A percentile compares a stretch with the other conserved stretches of the same genome.
phyloP scores from a whole-genome alignment of 2,329 filamentous ascomycete genomes.

The Didymellaceae sp. region DNA sequence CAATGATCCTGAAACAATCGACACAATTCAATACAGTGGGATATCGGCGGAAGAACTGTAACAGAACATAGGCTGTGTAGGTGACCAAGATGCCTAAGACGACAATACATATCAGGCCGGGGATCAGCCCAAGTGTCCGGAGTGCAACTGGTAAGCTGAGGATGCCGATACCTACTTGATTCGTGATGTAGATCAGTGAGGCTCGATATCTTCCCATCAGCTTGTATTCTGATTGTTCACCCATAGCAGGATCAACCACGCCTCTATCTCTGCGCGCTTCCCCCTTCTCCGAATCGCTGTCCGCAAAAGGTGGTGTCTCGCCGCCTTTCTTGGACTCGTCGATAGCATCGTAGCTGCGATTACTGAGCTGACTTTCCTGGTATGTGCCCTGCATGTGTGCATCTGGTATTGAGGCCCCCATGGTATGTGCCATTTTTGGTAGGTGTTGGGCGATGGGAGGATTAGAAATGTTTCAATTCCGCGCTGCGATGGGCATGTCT shows the following conservation, averaged over 20 bases:
- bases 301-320: not conserved
- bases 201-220: not conserved
- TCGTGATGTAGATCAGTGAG: not conserved
- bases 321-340: not conserved
- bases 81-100: not conserved
- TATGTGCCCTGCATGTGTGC: not conserved
- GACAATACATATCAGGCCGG: not conserved
- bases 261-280: not conserved
- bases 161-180: not conserved
- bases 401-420: not conserved
- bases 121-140: not conserved
- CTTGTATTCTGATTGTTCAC: not conserved
- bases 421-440: not conserved
- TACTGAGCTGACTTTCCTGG: no score
- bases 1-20: not conserved
- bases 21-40: slow-evolving; percentile 6
- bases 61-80: slow-evolving; percentile 23
- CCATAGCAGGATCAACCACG: not conserved
- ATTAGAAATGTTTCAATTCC: not conserved
- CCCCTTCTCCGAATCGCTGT: not conserved
- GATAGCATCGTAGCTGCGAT: not conserved
- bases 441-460: not conserved
- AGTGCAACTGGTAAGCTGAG: not conserved
- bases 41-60: slow-evolving; percentile 21
- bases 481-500: not conserved